phyloP scores from a whole-genome alignment of 2,329 filamentous ascomycete species.

The Calonectria crousiana region DNA sequence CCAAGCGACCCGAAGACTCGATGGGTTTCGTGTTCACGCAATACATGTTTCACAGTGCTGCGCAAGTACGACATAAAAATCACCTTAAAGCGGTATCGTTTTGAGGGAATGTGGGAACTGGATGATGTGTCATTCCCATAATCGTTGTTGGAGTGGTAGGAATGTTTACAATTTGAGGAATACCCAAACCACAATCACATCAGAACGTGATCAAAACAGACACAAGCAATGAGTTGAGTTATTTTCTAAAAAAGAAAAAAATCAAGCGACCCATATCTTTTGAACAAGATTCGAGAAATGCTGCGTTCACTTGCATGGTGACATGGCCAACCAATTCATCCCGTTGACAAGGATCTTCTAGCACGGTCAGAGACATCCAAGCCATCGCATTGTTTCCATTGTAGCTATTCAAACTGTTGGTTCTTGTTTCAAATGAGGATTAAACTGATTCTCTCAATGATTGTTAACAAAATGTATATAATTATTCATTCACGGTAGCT shows the following conservation, averaged over 20 bases:
- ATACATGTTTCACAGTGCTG: neutral
- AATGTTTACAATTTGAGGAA: neutral
- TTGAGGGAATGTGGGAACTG: neutral
- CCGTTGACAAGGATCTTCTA: neutral
- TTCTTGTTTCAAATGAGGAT: neutral
- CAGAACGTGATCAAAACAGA: neutral
- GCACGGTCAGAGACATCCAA: neutral
- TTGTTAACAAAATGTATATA: neutral
- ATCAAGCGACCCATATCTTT: neutral
- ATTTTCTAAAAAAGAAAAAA: neutral
- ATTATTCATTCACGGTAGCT: neutral
- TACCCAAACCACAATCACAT: neutral
- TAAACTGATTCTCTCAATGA: neutral
- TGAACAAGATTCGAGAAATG: neutral
- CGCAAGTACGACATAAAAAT: neutral
- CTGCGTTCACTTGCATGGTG: neutral
- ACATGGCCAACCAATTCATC: neutral
- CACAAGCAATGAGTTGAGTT: neutral
- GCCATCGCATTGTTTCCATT: neutral
- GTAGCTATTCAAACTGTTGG: neutral
- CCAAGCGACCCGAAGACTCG: neutral
- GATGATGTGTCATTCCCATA: neutral
- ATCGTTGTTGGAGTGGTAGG: neutral
- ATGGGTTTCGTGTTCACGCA: neutral
- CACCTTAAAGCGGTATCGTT: neutral